These are phyloP conservation scores for Vitis riparia DNA, from an alignment of 164 flowering plant species.

Conservation along the genomic window DNA sequence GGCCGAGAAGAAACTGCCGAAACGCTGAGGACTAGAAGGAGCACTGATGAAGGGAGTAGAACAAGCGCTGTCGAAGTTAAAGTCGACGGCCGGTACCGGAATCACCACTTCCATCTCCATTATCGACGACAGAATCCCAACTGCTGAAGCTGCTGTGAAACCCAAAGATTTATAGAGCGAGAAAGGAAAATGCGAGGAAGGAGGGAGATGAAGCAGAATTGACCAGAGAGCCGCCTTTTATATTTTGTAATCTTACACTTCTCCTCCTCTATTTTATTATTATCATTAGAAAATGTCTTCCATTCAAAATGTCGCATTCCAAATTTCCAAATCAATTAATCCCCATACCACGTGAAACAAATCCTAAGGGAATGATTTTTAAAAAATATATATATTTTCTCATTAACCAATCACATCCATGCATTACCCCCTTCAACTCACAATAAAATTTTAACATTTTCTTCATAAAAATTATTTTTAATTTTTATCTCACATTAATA, in stretches of 20 bases:
- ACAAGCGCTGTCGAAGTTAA: conserved; percentile 58
- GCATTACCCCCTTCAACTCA: too few species aligned
- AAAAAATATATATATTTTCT: too few species aligned
- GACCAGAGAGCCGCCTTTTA: conserved; percentile 22
- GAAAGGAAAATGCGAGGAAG: neutral
- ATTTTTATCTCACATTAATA: too few species aligned
- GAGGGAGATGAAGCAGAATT: conserved; percentile 4
- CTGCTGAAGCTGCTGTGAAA: neutral
- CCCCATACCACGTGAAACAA: too few species aligned
- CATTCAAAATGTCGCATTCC: neutral
- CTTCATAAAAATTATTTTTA: too few species aligned
- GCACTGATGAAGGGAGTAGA: conserved; percentile 63
- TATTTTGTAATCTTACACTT: too few species aligned
- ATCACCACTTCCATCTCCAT: conserved; percentile 36
- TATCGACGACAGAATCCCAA: neutral
- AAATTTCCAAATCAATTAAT: neutral
- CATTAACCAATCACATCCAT: too few species aligned
- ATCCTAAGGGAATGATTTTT: too few species aligned
- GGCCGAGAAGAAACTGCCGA: conserved; percentile 40
- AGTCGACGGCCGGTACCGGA: conserved; percentile 33
- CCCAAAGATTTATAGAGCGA: neutral
- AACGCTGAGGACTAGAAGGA: conserved; percentile 55
- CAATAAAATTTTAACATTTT: too few species aligned
- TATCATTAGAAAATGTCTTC: too few species aligned
- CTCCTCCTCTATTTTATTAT: too few species aligned